Evolutionary conservation across 345 rosid genomes (phyloP).

Genomic region (Corchorus capsularis): DNA sequence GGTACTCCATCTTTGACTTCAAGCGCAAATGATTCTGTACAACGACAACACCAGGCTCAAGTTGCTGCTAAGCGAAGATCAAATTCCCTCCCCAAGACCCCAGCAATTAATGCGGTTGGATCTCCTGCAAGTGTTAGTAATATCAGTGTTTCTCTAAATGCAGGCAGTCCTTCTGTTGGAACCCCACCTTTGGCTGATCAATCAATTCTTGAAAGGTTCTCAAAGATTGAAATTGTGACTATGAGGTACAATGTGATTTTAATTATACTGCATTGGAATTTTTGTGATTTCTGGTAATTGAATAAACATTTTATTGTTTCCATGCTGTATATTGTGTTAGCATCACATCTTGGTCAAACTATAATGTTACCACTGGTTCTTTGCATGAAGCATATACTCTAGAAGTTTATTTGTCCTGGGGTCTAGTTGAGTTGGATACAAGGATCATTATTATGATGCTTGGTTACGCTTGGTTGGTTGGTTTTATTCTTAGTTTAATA

Average conservation of each 20-base stretch:
- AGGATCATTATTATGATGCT: not conserved
- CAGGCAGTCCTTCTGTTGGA: slow-evolving; percentile 82
- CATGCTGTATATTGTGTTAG: slow-evolving; percentile 6
- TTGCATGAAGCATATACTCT: not conserved
- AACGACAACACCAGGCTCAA: slow-evolving; percentile 71
- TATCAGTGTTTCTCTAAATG: slow-evolving; percentile 59
- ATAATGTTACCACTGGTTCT: not conserved
- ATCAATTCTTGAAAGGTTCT: slow-evolving; percentile 69
- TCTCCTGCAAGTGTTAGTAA: slow-evolving; percentile 95
- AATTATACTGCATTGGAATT: slow-evolving; percentile 1
- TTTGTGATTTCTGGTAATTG: slow-evolving; percentile 8
- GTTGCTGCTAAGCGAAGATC: slow-evolving; percentile 66
- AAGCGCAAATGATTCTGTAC: slow-evolving; percentile 78
- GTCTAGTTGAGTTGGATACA: not conserved
- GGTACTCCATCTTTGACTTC: slow-evolving; percentile 71
- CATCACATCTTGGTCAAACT: slow-evolving; percentile 3
- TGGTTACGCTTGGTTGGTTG: not conserved
- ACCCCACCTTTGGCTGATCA: slow-evolving; percentile 70
- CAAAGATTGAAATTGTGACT: slow-evolving; percentile 74
- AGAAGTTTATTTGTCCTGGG: not conserved
- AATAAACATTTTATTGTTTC: not conserved
- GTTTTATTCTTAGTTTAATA: not conserved
- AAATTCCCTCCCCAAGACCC: slow-evolving; percentile 73
- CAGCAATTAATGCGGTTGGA: slow-evolving; percentile 77
- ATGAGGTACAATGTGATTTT: slow-evolving; percentile 51